Percentiles rank a stretch among this genome's conserved stretches.
These are phyloP conservation scores for Auricularia cornea DNA, from an alignment of 768 basidiomycete species.

Conservation along the genomic window DNA sequence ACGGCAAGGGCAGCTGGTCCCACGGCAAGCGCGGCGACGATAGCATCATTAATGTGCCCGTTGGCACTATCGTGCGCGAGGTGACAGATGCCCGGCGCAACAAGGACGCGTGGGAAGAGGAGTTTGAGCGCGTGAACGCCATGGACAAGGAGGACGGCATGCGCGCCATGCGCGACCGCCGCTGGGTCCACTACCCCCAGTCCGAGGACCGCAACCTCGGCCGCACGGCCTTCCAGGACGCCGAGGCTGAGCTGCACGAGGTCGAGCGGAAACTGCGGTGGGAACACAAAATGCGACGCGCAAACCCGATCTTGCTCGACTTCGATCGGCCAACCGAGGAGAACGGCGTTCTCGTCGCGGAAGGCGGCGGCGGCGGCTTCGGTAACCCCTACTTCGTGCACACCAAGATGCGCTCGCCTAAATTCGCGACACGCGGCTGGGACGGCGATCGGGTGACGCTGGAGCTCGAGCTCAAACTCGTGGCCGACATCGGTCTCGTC, in stretches of 20 bases:
- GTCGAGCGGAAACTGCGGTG: slow-evolving; percentile 54
- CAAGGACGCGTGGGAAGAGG: slow-evolving; percentile 65
- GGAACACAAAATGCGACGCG: slow-evolving; percentile 32
- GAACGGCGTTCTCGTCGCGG: slow-evolving; percentile 42
- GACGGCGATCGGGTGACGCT: slow-evolving; percentile 72
- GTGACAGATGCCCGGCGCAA: slow-evolving; percentile 53
- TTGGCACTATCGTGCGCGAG: slow-evolving; percentile 84
- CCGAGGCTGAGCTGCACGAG: slow-evolving; percentile 50
- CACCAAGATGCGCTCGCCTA: slow-evolving; percentile 62
- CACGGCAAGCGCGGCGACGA: slow-evolving; percentile 73
- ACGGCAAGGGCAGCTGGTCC: slow-evolving; percentile 81
- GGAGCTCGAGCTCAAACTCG: slow-evolving; percentile 84
- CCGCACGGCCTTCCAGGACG: slow-evolving; percentile 61
- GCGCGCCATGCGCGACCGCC: slow-evolving; percentile 45
- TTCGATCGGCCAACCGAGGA: slow-evolving; percentile 41
- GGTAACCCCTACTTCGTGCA: slow-evolving; percentile 86
- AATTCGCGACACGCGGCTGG: slow-evolving; percentile 73
- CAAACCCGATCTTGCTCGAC: slow-evolving; percentile 49
- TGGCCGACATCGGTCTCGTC: slow-evolving; percentile 92
- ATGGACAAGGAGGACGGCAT: slow-evolving; percentile 43
- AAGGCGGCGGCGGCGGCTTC: slow-evolving; percentile 72
- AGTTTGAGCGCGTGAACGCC: slow-evolving; percentile 31
- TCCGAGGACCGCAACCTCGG: slow-evolving; percentile 52
- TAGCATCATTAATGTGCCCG: slow-evolving; percentile 68
- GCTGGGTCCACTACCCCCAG: slow-evolving; percentile 79